A percentile compares a stretch with the other conserved stretches of the same genome.
Conservation (phyloP, 768 basidiomycete species). For the Mycena vulgaris region DNA sequence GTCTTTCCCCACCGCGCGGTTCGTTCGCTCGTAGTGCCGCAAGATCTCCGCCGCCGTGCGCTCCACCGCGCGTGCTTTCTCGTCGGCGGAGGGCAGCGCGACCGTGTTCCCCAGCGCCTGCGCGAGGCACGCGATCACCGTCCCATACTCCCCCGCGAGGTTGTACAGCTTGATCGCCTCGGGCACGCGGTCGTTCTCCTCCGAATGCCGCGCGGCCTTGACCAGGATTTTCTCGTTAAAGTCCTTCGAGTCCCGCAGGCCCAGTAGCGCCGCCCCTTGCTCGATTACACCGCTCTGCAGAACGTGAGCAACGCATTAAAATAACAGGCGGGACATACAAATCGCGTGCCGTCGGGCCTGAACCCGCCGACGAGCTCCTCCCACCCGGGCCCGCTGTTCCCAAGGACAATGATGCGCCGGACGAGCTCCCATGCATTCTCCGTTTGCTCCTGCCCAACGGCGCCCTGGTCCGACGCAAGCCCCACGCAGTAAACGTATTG, state of each 20-base stretch:
- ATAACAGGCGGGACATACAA: conserved; percentile 82
- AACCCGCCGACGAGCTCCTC: conserved; percentile 96
- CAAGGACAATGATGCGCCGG: conserved; percentile 82
- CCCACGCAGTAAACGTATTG: conserved; percentile 95
- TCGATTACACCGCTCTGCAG: conserved; percentile 89
- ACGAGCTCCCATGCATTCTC: conserved; percentile 87
- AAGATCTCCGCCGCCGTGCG: conserved; percentile 84
- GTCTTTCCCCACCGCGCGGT: conserved; percentile 78
- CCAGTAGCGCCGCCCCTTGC: conserved; percentile 83
- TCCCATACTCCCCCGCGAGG: conserved; percentile 91
- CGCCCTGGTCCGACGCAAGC: conserved; percentile 80
- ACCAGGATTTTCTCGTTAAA: conserved; percentile 89
- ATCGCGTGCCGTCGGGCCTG: conserved; percentile 89
- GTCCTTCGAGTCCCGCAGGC: conserved; percentile 73
- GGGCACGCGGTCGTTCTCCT: conserved; percentile 86
- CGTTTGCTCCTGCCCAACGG: conserved; percentile 88
- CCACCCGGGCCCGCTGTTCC: conserved; percentile 87
- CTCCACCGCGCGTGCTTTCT: conserved; percentile 79
- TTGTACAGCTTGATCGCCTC: conserved; percentile 98
- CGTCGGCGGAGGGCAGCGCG: conserved; percentile 71
- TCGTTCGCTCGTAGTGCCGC: conserved; percentile 84
- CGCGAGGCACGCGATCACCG: conserved; percentile 90
- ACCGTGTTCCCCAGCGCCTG: conserved; percentile 90
- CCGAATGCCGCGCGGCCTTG: conserved; percentile 85
- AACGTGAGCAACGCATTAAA: too few relatives aligned